Conservation (phyloP, 2,329 filamentous ascomycete genomes). For the Apiospora malaysiana region DNA sequence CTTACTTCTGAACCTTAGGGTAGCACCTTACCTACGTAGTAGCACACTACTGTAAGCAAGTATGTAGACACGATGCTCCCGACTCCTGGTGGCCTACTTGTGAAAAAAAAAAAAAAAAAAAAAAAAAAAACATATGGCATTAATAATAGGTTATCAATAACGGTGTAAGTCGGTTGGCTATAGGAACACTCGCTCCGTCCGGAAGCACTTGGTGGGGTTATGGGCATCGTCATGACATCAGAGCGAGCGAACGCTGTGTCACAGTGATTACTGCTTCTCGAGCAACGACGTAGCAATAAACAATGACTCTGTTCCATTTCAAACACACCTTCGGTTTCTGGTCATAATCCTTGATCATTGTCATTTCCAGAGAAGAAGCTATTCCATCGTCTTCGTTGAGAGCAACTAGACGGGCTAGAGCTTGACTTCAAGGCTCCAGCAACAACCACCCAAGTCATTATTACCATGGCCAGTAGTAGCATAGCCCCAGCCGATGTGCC, state of each 20-base stretch:
- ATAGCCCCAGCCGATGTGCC: conserved; percentile 38
- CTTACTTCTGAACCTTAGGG: too few relatives aligned
- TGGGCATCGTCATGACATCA: conserved; percentile 8
- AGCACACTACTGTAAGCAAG: too few relatives aligned
- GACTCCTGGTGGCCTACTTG: background rate
- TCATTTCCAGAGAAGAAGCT: too few relatives aligned
- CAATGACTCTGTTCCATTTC: background rate
- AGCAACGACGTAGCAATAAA: background rate
- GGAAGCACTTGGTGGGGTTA: background rate
- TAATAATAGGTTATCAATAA: too few relatives aligned
- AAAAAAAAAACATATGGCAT: too few relatives aligned
- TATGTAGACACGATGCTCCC: background rate
- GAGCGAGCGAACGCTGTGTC: background rate
- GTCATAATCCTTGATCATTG: background rate
- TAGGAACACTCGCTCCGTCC: background rate
- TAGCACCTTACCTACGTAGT: too few relatives aligned
- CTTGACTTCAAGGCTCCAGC: background rate
- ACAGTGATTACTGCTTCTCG: background rate
- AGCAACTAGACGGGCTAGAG: background rate
- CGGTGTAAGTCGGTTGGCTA: background rate
- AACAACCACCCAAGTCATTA: background rate
- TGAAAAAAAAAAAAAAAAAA: too few relatives aligned
- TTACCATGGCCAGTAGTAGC: conserved; percentile 24
- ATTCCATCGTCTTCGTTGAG: too few relatives aligned
- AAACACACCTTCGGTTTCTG: background rate